phyloP scores from a whole-genome alignment of 306 rosid species.

The Casuarina glauca region DNA sequence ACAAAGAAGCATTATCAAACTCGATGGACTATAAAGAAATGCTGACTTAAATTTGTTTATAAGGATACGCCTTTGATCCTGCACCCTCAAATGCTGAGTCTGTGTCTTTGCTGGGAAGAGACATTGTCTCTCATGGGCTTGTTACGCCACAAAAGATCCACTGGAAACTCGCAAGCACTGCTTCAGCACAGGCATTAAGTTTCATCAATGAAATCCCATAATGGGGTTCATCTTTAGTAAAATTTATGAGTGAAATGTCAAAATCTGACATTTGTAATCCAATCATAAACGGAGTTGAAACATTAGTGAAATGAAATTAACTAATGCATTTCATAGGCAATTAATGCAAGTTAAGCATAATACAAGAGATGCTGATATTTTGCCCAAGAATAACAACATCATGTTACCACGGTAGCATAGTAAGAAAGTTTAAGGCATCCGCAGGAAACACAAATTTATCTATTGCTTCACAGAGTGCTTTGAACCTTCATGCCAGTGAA shows the following conservation, averaged over 20 bases:
- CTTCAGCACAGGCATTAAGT: conserved; percentile 37
- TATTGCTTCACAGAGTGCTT: conserved; percentile 12
- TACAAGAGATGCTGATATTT: not conserved
- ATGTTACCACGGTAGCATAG: conserved; percentile 5
- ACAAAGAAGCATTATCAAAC: not conserved
- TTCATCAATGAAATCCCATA: conserved; percentile 13
- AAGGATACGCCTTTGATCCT: conserved; percentile 89
- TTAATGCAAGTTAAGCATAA: not conserved
- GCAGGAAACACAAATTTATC: conserved; percentile 21
- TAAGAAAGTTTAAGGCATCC: conserved; percentile 17
- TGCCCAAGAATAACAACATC: conserved; percentile 11
- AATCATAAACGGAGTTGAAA: not conserved
- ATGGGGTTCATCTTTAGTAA: not conserved
- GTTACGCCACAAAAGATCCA: conserved; percentile 27
- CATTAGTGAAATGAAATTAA: not conserved
- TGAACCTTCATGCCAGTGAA: conserved; percentile 5
- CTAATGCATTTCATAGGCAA: not conserved
- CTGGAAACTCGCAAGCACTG: conserved; percentile 23
- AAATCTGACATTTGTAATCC: not conserved
- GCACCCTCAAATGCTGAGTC: conserved; percentile 77
- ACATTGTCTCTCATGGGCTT: conserved; percentile 56
- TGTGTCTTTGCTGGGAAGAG: conserved; percentile 61
- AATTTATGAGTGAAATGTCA: not conserved
- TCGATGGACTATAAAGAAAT: not conserved
- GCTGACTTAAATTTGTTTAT: conserved; percentile 22